phyloP scores from a whole-genome alignment of 2,329 filamentous ascomycete species.

The Botrytis galanthina region DNA sequence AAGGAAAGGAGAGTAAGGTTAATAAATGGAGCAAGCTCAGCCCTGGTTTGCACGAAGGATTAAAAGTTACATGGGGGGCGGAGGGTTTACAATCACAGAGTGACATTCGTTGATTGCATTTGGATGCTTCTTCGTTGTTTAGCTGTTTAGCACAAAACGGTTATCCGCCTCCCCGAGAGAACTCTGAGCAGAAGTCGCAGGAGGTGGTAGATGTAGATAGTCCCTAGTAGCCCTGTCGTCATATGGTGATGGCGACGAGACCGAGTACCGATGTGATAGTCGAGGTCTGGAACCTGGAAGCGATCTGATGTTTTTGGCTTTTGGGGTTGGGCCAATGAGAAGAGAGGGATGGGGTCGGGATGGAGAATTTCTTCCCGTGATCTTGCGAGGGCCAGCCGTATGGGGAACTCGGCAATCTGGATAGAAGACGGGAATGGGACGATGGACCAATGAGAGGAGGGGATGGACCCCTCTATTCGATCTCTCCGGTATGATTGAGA shows the following conservation, averaged over 20 bases:
- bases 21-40: no score
- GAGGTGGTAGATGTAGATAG: no score
- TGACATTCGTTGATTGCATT: background rate
- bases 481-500: background rate
- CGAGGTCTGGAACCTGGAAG: background rate
- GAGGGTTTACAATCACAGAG: no score
- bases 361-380: background rate
- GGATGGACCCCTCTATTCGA: background rate
- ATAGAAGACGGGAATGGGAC: background rate
- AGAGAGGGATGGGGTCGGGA: background rate
- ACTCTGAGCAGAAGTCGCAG: no score
- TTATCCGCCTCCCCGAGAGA: no score
- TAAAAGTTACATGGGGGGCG: no score
- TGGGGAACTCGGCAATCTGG: background rate
- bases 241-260: background rate
- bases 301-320: background rate
- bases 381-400: background rate
- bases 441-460: background rate
- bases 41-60: background rate
- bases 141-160: no score
- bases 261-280: background rate
- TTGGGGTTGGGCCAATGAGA: background rate
- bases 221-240: background rate
- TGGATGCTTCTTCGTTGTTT: no score
- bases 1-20: no score